Percentiles rank a stretch among this genome's conserved stretches.
These are phyloP conservation scores for Clonostachys rhizophaga DNA, from an alignment of 2,329 filamentous ascomycete genomes.

Conservation along the genomic window DNA sequence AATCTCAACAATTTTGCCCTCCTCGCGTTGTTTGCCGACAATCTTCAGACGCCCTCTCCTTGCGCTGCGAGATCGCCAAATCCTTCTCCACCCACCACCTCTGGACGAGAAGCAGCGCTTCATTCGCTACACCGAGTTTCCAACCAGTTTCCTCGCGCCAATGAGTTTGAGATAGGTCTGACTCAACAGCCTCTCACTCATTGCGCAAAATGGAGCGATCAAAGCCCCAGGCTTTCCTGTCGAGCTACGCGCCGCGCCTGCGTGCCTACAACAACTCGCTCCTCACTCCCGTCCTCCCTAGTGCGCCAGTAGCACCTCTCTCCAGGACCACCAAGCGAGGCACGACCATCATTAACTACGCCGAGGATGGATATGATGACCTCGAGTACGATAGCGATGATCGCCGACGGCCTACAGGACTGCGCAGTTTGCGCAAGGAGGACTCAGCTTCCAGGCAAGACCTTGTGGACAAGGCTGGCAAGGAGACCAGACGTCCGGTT, in stretches of 20 bases:
- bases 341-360: slow-evolving; percentile 95
- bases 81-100: no score
- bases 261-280: slow-evolving; percentile 90
- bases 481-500: slow-evolving; percentile 74
- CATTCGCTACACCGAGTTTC: no score
- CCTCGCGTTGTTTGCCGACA: no score
- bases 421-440: slow-evolving; percentile 78
- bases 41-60: no score
- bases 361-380: slow-evolving; percentile 91
- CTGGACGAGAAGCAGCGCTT: no score
- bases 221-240: slow-evolving; percentile 80
- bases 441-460: slow-evolving; percentile 61
- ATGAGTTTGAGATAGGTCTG: no score
- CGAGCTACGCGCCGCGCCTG: slow-evolving; percentile 85
- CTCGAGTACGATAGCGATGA: slow-evolving; percentile 70
- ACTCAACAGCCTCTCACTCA: no score
- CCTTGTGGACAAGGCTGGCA: slow-evolving; percentile 72
- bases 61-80: no score
- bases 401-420: slow-evolving; percentile 73
- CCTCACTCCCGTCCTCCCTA: slow-evolving; percentile 74
- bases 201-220: slow-evolving; percentile 40
- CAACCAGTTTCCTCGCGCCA: no score
- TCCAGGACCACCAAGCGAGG: slow-evolving; percentile 94
- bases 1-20: no score
- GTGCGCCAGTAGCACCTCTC: slow-evolving; percentile 58